Base-by-base conservation (phyloP, 495 filamentous ascomycete genomes). In the Xylaria castorea region DNA sequence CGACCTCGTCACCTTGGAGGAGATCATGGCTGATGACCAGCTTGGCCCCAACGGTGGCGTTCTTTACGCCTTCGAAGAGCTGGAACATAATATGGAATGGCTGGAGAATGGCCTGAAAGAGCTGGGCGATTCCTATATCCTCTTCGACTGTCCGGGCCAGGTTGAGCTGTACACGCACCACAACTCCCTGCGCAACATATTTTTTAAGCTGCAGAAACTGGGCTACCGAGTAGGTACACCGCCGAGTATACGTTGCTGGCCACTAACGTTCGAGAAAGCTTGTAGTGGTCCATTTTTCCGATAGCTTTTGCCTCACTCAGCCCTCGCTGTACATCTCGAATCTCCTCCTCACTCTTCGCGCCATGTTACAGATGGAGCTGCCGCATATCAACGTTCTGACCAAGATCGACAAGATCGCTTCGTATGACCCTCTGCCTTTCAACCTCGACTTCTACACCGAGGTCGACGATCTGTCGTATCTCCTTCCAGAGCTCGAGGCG, bases 91-190 rank as follows among this genome's bases (percentile, higher is more conserved):
- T 75, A 88, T 94, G 58, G 93, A 95, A 70, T 99, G 93, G 92
- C 81, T 98, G 11, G 93, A 96, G 77, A 85, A 91, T 42, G 92
- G 93, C 20, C 75, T 97, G 68, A 91, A 90, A 69, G 88, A 89
- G 76, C 80, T 97, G 25, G 92, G 89, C 71, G 94, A 97, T 65
- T 95, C 98, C 71, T 98, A 98, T 81, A 85, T 99, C 61, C 81
- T 99, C 5, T 98, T 99, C 66, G 96, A 99, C 82, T 98, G 96
- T 71, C 96, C 96, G 0, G 96, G 96, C 1, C 96, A 99, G 78
- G 96, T 97, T 14, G 96, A 99, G 83, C 87, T 99, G 0, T 98
- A 97, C 78, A 98, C 95, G 51, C 95, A 98, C 80, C 96, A 99
- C 81, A 87, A 88, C 22, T 95, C 93, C 25, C 83, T 99, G 75